These are phyloP conservation scores for Rhizophora apiculata DNA, from an alignment of 345 rosid genomes.

Conservation along the genomic window DNA sequence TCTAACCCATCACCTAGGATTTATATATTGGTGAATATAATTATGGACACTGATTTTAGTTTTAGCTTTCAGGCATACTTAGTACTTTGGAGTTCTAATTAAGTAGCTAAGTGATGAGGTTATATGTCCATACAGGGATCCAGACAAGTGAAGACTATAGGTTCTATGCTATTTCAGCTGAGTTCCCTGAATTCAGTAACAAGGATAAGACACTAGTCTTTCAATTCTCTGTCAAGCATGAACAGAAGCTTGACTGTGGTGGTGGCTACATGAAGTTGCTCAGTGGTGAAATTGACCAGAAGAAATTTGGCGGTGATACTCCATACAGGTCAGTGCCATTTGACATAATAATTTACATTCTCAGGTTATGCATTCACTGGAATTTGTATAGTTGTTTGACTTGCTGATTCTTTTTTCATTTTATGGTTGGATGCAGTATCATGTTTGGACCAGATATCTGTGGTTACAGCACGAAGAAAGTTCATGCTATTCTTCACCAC, in stretches of 20 bases:
- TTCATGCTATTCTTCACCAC: slow-evolving; percentile 94
- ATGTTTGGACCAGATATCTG: slow-evolving; percentile 99
- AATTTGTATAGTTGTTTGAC: not conserved
- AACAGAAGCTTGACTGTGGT: slow-evolving; percentile 99
- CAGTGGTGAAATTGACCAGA: slow-evolving; percentile 85
- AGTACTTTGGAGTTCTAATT: not conserved
- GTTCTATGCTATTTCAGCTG: slow-evolving; percentile 96
- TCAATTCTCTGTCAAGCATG: slow-evolving; percentile 97
- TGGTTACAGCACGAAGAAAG: slow-evolving; percentile 97
- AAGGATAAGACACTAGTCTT: slow-evolving; percentile 88
- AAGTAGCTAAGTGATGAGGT: not conserved
- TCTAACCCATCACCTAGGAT: not conserved
- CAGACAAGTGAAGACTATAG: slow-evolving; percentile 97
- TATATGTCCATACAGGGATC: slow-evolving; percentile 52
- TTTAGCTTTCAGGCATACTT: not conserved
- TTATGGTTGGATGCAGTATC: slow-evolving; percentile 52
- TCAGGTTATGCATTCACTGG: not conserved
- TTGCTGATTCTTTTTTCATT: slow-evolving; percentile 8
- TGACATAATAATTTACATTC: not conserved
- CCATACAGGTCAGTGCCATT: slow-evolving; percentile 61
- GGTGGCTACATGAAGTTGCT: slow-evolving; percentile 99
- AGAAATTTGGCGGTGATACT: slow-evolving; percentile 96
- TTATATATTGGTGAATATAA: not conserved
- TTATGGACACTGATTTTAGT: not conserved
- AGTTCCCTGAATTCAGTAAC: slow-evolving; percentile 88